phyloP scores from a whole-genome alignment of 2,329 filamentous ascomycete genomes.

The Stachybotrys chlorohalonatus region DNA sequence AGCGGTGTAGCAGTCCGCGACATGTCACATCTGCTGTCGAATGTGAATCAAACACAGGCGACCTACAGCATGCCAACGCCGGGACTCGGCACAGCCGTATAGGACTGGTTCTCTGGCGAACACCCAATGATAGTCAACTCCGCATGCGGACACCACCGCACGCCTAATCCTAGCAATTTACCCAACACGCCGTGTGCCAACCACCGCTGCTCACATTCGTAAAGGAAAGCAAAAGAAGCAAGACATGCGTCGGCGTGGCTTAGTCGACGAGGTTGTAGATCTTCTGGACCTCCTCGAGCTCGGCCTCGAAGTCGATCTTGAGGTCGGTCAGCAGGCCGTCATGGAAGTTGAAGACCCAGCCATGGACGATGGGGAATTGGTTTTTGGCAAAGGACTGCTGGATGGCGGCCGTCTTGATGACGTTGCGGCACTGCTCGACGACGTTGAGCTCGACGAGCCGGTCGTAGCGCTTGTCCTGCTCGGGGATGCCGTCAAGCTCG shows the following conservation, averaged over 20 bases:
- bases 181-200: no score
- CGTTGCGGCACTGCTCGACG: slow-evolving; percentile 63
- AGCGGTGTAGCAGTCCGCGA: no score
- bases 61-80: no score
- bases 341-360: slow-evolving; percentile 63
- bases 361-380: slow-evolving; percentile 60
- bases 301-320: slow-evolving; percentile 50
- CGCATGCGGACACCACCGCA: no score
- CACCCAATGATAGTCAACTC: no score
- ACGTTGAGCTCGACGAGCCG: slow-evolving; percentile 82
- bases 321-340: slow-evolving; percentile 59
- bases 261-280: slow-evolving; percentile 48
- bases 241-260: not conserved
- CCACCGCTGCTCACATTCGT: no score
- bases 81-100: no score
- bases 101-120: no score
- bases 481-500: slow-evolving; percentile 55
- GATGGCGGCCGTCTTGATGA: slow-evolving; percentile 74
- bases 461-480: slow-evolving; percentile 52
- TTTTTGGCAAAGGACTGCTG: slow-evolving; percentile 59
- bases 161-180: no score
- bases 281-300: slow-evolving; percentile 51
- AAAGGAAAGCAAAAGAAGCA: not conserved
- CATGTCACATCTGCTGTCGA: no score
- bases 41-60: no score